phyloP scores from a whole-genome alignment of 129 eudicot species.

The Daucus carota region DH1_v3.0 NC_030382.2:46646001-46646500 shows the following conservation, averaged over 20 bases:
- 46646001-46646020: not conserved
- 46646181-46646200: constrained; percentile 78
- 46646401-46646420: too few species aligned
- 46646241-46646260: constrained; percentile 73
- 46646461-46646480: too few species aligned
- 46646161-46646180: constrained; percentile 96
- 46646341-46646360: not conserved
- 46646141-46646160: constrained; percentile 22
- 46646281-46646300: not conserved
- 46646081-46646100: not conserved
- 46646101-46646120: not conserved
- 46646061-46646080: not conserved
- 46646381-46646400: not conserved
- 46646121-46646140: not conserved
- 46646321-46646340: too few species aligned
- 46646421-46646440: too few species aligned
- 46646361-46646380: not conserved
- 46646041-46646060: not conserved
- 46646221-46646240: constrained; percentile 83
- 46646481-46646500: too few species aligned
- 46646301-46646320: too few species aligned
- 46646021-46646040: not conserved
- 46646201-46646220: constrained; percentile 99
- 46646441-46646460: too few species aligned
- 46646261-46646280: constrained; percentile 23